Percentiles rank a stretch among this genome's conserved stretches.
These are phyloP conservation scores for Fraxinus xanthoxyloides DNA, from an alignment of 305 asterid genomes.

Conservation along the genomic window DNA sequence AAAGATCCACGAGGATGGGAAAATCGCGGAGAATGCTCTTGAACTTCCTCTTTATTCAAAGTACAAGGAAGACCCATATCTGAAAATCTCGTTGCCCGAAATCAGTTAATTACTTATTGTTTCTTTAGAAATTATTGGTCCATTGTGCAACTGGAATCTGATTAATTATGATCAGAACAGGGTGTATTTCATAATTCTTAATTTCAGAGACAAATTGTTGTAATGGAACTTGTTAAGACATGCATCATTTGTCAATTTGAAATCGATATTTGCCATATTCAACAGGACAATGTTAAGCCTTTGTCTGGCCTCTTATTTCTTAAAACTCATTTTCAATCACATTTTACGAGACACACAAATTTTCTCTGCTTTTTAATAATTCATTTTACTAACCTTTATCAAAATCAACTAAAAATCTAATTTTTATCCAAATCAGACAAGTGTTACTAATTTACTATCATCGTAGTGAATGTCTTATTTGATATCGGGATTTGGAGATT, in stretches of 20 bases:
- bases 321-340: not conserved
- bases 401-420: too few relatives aligned
- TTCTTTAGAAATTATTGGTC: not conserved
- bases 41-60: constrained; percentile 57
- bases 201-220: too few relatives aligned
- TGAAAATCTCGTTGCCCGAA: constrained; percentile 27
- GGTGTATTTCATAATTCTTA: not conserved
- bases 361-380: too few relatives aligned
- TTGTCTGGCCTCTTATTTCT: not conserved
- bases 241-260: not conserved
- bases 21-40: constrained; percentile 74
- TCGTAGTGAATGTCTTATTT: too few relatives aligned
- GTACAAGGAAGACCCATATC: constrained; percentile 57
- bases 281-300: not conserved
- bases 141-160: not conserved
- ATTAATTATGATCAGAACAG: not conserved
- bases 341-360: too few relatives aligned
- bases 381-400: too few relatives aligned
- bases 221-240: not conserved
- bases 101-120: constrained; percentile 7
- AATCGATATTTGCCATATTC: not conserved
- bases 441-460: not conserved
- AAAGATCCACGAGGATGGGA: constrained; percentile 71
- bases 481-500: too few relatives aligned
- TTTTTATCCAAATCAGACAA: not conserved